Conservation (phyloP, 169 alveolate species). For the Plasmodium ovale region DNA sequence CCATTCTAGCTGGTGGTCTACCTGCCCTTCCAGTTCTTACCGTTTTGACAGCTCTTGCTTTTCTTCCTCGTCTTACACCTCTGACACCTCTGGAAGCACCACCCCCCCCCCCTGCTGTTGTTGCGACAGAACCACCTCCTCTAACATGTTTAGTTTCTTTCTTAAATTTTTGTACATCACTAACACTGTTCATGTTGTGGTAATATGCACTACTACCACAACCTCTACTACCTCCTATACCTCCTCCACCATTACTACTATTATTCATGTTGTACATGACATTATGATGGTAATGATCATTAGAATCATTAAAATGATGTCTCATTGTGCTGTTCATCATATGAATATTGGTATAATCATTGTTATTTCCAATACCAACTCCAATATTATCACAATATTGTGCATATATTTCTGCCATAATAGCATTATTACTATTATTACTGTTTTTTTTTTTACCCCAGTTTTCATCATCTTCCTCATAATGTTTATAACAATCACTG, state of each 20-base stretch:
- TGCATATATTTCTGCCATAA: too few species aligned
- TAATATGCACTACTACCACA: too few species aligned
- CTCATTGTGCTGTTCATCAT: too few species aligned
- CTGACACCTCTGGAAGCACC: background rate
- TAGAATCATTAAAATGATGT: background rate
- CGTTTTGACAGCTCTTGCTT: background rate
- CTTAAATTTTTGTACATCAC: background rate
- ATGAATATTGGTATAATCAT: too few species aligned
- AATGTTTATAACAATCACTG: background rate
- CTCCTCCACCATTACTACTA: background rate
- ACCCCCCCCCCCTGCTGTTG: background rate
- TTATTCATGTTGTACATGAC: constrained; percentile 12
- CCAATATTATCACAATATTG: too few species aligned
- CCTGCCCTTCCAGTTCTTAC: background rate
- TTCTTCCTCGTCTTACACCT: background rate
- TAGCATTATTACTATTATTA: background rate
- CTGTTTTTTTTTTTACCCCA: background rate
- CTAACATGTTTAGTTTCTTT: background rate
- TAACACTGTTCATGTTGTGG: too few species aligned
- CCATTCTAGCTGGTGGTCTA: too few species aligned
- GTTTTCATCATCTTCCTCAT: background rate
- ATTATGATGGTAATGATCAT: background rate
- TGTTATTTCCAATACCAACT: too few species aligned
- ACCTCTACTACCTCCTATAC: background rate
- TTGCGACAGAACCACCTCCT: background rate